Percentiles rank a stretch among this genome's conserved stretches.
phyloP scores from a whole-genome alignment of 805 yeast genomes.

The Candida quercuum region DNA sequence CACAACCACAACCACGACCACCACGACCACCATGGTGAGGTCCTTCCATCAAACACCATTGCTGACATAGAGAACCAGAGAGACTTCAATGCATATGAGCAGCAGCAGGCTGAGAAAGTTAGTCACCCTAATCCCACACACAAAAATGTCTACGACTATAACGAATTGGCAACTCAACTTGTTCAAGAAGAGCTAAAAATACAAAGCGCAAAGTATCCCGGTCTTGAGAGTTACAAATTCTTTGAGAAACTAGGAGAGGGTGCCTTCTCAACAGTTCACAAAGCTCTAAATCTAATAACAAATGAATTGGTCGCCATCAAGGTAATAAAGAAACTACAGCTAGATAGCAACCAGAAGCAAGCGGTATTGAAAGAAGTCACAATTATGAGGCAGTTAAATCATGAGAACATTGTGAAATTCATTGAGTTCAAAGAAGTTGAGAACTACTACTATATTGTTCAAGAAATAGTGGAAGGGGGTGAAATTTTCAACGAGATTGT shows the following conservation, averaged over 20 bases:
- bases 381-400: constrained; percentile 42
- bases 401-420: constrained; percentile 56
- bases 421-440: constrained; percentile 51
- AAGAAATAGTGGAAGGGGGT: constrained; percentile 70
- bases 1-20: background rate
- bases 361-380: constrained; percentile 38
- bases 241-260: constrained; percentile 66
- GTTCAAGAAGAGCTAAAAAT: constrained; percentile 20
- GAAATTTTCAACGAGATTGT: constrained; percentile 73
- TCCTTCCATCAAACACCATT: background rate
- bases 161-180: constrained; percentile 22
- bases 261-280: constrained; percentile 83
- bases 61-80: background rate
- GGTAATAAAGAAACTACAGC: constrained; percentile 52
- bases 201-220: constrained; percentile 20
- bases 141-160: constrained; percentile 15
- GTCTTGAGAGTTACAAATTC: constrained; percentile 26
- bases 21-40: background rate
- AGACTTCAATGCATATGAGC: too few relatives aligned
- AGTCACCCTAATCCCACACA: background rate
- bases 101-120: too few relatives aligned
- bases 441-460: constrained; percentile 57
- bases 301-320: constrained; percentile 62
- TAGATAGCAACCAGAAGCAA: constrained; percentile 30
- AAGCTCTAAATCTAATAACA: constrained; percentile 47